These are phyloP conservation scores for Heritiera fomes DNA, from an alignment of 345 rosid genomes.

Conservation along the genomic window DNA sequence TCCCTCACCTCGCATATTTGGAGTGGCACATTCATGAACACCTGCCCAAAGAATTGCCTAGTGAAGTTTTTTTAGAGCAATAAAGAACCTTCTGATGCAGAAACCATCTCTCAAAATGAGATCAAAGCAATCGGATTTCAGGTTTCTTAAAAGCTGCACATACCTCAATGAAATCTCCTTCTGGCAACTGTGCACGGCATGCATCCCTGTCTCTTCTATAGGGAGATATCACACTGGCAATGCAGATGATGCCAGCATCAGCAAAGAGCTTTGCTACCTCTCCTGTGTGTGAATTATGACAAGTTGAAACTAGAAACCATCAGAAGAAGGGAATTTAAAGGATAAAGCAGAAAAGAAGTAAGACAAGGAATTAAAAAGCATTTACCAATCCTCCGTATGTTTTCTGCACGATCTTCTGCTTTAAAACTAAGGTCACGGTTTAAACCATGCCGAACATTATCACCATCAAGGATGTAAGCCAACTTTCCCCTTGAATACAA, in stretches of 20 bases:
- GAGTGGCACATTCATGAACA: constrained; percentile 76
- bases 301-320: constrained; percentile 7
- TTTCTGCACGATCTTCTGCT: constrained; percentile 73
- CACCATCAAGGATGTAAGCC: constrained; percentile 76
- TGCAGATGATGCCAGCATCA: constrained; percentile 80
- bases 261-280: constrained; percentile 88
- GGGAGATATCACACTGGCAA: constrained; percentile 87
- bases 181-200: constrained; percentile 68
- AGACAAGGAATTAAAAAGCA: not conserved
- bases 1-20: constrained; percentile 77
- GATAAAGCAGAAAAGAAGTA: not conserved
- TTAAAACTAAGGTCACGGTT: constrained; percentile 67
- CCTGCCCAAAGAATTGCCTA: constrained; percentile 36
- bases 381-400: constrained; percentile 72
- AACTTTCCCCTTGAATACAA: constrained; percentile 67
- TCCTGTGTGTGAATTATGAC: constrained; percentile 44
- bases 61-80: constrained; percentile 14
- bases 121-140: not conserved
- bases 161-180: constrained; percentile 81
- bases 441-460: constrained; percentile 80
- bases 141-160: constrained; percentile 14
- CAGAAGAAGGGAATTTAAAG: constrained; percentile 11
- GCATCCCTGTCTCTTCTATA: constrained; percentile 69
- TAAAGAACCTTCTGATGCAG: constrained; percentile 2
- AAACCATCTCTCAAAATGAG: not conserved